phyloP scores from a whole-genome alignment of 495 filamentous ascomycete genomes.

The Choiromyces venosus region DNA sequence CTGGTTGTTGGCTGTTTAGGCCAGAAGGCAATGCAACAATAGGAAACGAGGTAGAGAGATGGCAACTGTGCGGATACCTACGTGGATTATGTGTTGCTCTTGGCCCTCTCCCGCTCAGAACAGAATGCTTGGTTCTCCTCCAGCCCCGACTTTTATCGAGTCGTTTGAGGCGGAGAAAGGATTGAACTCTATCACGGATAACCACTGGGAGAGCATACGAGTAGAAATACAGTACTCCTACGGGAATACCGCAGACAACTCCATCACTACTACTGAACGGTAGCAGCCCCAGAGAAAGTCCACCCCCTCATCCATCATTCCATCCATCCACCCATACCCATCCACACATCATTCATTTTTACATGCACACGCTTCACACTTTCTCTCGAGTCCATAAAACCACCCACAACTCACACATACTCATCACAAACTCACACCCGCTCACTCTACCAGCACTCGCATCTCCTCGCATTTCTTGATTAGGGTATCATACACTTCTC shows the following conservation, averaged over 20 bases:
- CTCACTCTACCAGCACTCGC: background rate
- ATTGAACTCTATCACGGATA: background rate
- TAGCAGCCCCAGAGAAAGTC: background rate
- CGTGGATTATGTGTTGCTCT: background rate
- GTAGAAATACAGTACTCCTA: background rate
- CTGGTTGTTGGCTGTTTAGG: background rate
- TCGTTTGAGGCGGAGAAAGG: background rate
- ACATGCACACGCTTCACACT: background rate
- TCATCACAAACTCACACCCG: background rate
- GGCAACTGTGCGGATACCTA: background rate
- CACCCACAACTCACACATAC: background rate
- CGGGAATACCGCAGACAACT: background rate
- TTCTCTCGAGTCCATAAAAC: background rate
- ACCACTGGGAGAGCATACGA: background rate
- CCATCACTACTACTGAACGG: background rate
- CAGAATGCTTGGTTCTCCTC: slow-evolving; percentile 3
- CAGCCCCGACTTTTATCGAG: background rate
- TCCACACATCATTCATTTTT: background rate
- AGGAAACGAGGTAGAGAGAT: background rate
- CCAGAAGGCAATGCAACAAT: background rate
- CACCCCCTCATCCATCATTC: background rate
- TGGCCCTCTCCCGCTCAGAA: background rate
- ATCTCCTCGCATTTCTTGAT: background rate
- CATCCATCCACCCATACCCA: background rate
- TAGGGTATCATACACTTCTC: background rate